These are phyloP conservation scores for Aureobasidium sp. DNA, from an alignment of 2,329 filamentous ascomycete species.

Conservation along the genomic window DNA sequence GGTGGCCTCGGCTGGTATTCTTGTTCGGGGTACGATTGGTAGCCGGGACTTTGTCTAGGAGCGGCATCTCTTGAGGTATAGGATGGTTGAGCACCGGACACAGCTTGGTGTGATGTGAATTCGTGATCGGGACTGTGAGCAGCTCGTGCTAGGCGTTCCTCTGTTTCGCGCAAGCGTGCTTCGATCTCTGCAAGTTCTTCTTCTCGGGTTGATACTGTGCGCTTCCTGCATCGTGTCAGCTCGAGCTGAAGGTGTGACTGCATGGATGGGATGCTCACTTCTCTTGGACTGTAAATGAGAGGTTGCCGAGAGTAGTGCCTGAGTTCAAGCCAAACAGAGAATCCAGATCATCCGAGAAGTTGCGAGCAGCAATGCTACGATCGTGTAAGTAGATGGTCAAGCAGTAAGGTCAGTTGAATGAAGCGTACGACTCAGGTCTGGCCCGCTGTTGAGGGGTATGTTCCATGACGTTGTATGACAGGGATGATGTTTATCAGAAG, in stretches of 20 bases:
- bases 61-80: neutral
- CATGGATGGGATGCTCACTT: conserved; percentile 54
- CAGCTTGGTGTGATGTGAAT: conserved; percentile 8
- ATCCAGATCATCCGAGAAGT: conserved; percentile 79
- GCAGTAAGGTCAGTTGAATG: neutral
- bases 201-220: conserved; percentile 64
- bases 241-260: neutral
- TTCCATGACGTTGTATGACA: conserved; percentile 8
- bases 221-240: conserved; percentile 54
- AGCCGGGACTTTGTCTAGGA: neutral
- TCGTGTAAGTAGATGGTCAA: neutral
- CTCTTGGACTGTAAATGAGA: conserved; percentile 69
- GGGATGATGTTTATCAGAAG: neutral
- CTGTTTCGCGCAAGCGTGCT: conserved; percentile 74
- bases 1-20: neutral
- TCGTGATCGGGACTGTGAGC: conserved; percentile 20
- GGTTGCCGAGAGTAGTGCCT: conserved; percentile 60
- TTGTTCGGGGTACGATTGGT: neutral
- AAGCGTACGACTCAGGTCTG: conserved; percentile 25
- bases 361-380: conserved; percentile 72
- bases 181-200: conserved; percentile 83
- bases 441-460: neutral
- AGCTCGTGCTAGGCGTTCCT: conserved; percentile 57
- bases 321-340: conserved; percentile 84
- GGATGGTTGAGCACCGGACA: neutral